phyloP scores from a whole-genome alignment of 2,329 filamentous ascomycete species.

The Xylaria sp. region DNA sequence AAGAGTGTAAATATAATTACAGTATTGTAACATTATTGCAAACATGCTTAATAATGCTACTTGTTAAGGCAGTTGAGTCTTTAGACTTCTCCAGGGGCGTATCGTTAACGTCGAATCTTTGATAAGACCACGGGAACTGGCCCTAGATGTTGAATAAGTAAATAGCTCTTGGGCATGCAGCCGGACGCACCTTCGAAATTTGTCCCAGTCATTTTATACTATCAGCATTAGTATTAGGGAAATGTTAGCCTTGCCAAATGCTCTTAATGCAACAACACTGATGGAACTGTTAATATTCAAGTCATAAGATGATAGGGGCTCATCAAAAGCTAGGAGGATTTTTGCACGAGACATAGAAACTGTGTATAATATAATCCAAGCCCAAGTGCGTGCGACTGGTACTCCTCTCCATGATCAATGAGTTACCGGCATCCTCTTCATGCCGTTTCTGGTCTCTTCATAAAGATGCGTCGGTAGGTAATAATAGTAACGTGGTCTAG shows the following conservation, averaged over 20 bases:
- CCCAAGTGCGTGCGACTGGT: neutral
- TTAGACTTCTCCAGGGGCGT: neutral
- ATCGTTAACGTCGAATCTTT: neutral
- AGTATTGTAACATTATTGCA: too few relatives aligned
- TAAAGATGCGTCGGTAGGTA: neutral
- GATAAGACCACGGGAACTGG: neutral
- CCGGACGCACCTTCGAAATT: neutral
- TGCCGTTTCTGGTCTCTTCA: neutral
- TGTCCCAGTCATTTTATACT: neutral
- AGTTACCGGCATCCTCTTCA: neutral
- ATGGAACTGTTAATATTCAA: neutral
- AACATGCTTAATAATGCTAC: neutral
- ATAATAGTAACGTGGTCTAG: neutral
- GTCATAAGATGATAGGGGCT: neutral
- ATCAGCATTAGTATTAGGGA: neutral
- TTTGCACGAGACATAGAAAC: neutral
- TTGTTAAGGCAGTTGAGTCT: neutral
- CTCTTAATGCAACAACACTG: neutral
- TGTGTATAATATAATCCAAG: neutral
- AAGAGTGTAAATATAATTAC: too few relatives aligned
- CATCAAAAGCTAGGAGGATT: neutral
- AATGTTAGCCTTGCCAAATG: neutral
- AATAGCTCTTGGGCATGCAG: neutral
- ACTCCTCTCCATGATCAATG: neutral
- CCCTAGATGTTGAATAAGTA: neutral